Conservation (phyloP, 805 yeast species). For the Nakazawaea populi region DNA sequence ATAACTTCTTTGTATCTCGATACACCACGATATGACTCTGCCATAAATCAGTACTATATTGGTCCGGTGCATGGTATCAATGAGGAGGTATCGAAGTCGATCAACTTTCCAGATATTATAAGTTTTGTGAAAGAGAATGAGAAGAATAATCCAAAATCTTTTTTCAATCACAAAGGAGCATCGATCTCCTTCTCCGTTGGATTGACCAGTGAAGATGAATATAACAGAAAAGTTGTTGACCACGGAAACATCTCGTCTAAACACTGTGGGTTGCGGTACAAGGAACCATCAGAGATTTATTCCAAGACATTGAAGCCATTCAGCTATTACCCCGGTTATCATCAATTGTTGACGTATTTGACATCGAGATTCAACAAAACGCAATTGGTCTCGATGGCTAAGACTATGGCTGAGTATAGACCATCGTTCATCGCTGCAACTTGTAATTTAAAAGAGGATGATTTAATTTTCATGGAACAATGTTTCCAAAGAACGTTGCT, state of each 20-base stretch:
- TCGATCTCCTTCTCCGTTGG: conserved; percentile 44
- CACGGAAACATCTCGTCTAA: conserved; percentile 10
- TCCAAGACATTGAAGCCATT: conserved; percentile 70
- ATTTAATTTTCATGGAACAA: conserved; percentile 91
- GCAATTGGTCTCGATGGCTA: conserved; percentile 76
- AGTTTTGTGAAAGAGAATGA: conserved; percentile 35
- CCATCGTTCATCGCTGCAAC: conserved; percentile 93
- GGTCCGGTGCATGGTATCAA: conserved; percentile 35
- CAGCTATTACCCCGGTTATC: conserved; percentile 88
- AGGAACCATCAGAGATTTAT: conserved; percentile 77
- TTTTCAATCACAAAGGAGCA: conserved; percentile 26
- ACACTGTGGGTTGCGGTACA: conserved; percentile 35
- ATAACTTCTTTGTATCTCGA: conserved; percentile 9
- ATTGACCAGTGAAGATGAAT: conserved; percentile 30
- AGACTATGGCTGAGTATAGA: conserved; percentile 82
- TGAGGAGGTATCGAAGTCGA: conserved; percentile 30
- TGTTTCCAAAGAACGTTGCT: conserved; percentile 88
- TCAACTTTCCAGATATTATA: conserved; percentile 57
- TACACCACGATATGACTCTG: conserved; percentile 45
- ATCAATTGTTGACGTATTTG: conserved; percentile 69
- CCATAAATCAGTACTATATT: conserved; percentile 63
- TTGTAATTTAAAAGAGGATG: conserved; percentile 82
- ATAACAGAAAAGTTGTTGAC: conserved; percentile 17
- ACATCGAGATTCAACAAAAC: conserved; percentile 62
- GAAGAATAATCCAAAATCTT: conserved; percentile 34